A percentile compares a stretch with the other conserved stretches of the same genome.
Conservation (phyloP, 371 early-diverging fungal genomes). For the Apophysomyces elegans region DNA sequence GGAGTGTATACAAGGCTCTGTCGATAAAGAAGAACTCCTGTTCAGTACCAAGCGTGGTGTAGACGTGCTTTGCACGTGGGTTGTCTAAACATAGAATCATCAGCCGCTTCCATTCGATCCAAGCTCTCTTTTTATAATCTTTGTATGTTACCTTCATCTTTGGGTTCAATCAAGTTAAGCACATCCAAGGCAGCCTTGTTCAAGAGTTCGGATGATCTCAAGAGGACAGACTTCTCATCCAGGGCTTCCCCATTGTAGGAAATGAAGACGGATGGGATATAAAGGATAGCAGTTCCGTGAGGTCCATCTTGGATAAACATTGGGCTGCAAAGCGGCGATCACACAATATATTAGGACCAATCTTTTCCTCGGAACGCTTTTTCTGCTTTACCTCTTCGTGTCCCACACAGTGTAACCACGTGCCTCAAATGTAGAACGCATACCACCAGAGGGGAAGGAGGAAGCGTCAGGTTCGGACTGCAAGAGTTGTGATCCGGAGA, state of each 20-base stretch:
- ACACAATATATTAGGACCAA: slow-evolving; percentile 4
- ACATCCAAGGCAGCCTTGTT: slow-evolving; percentile 81
- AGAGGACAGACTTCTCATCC: slow-evolving; percentile 97
- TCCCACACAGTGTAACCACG: slow-evolving; percentile 99
- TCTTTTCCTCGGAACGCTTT: not conserved
- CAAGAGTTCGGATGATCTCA: slow-evolving; percentile 88
- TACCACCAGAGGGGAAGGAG: slow-evolving; percentile 98
- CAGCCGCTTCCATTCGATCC: not conserved
- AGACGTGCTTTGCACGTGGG: slow-evolving; percentile 73
- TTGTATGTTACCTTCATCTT: slow-evolving; percentile 46
- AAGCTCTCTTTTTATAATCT: not conserved
- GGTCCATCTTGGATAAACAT: slow-evolving; percentile 95
- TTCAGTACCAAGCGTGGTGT: slow-evolving; percentile 94
- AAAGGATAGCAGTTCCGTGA: slow-evolving; percentile 89
- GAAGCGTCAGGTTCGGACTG: slow-evolving; percentile 99
- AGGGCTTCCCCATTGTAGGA: slow-evolving; percentile 98
- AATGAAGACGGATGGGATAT: slow-evolving; percentile 97
- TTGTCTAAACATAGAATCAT: slow-evolving; percentile 18
- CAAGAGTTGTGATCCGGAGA: slow-evolving; percentile 95
- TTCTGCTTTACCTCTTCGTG: slow-evolving; percentile 67
- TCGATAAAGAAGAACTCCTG: slow-evolving; percentile 99
- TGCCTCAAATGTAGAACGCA: slow-evolving; percentile 98
- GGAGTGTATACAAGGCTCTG: slow-evolving; percentile 86
- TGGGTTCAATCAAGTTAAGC: slow-evolving; percentile 71
- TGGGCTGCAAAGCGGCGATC: slow-evolving; percentile 62